Base-by-base conservation (phyloP, 2,329 filamentous ascomycete species). In the Cladophialophora psammophila region DNA sequence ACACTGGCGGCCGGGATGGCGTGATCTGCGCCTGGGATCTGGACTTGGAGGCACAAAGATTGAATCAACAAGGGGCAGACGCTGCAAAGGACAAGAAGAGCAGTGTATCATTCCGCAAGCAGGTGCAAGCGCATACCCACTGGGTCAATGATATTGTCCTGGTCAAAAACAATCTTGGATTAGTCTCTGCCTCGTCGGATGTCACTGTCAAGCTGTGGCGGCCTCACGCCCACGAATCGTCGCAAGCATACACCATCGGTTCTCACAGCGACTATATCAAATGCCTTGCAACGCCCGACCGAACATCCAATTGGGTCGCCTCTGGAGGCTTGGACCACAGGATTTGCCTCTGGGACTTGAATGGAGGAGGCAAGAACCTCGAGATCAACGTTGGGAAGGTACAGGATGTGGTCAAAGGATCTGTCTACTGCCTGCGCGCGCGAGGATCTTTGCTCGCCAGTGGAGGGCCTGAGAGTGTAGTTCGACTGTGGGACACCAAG, bases 181-280 rank as follows among this genome's bases (percentile, higher is more conserved):
- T 97, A 57, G 90, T 97, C 36, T 96, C 94, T 9, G 93, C 91
- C 20, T 97, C 93, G 4, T 96, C 94, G n/a, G 94, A 97, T 78
- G 88, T 95, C 68, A 93, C 93, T 8, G 93, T 97, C 76, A 95
- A 96, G 79, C 82, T 96, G 74, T 97, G 94, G 95, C 88, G 94
- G 64, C 94, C 94, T 6, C 83, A 88, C 69, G 86, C 86, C 6
- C 81, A 85, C 31, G 78, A 80, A 15, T 87, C 87, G 55, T 82
- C 87, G 64, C 86, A 88, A 56, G 80, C 81, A 31, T 86, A 88
- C 71, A 93, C 92, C 50, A 94, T 99, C 75, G 95, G 95, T 71
- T 89, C 94, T 74, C 95, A 99, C 79, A 90, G 90, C 74, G 95
- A 99, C 83, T 99, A 98, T 76, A 94, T 97, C 76, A 99, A 98